phyloP scores from a whole-genome alignment of 768 basidiomycete genomes.

The Serendipita sp. region DNA sequence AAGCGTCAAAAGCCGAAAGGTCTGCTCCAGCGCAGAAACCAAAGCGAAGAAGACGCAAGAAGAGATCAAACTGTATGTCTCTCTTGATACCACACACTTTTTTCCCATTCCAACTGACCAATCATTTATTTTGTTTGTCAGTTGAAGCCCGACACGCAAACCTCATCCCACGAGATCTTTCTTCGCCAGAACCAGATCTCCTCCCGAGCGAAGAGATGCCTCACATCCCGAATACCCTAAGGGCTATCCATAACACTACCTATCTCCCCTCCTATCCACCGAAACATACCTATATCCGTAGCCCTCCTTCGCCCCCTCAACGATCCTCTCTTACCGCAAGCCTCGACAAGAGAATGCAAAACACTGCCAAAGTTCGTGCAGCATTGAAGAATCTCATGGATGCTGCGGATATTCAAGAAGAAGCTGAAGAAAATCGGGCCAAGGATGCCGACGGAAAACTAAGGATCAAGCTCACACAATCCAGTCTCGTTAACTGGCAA shows the following conservation, averaged over 20 bases:
- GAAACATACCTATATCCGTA: neutral
- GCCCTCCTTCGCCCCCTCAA: neutral
- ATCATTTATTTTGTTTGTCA: neutral
- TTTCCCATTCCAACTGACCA: neutral
- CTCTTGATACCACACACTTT: neutral
- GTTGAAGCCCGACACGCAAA: neutral
- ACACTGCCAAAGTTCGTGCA: neutral
- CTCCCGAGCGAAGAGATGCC: neutral
- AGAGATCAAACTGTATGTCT: neutral
- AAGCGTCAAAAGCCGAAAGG: neutral
- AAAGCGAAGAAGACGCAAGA: neutral
- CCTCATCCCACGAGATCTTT: neutral
- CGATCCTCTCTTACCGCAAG: neutral
- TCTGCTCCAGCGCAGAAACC: neutral
- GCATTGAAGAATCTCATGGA: neutral
- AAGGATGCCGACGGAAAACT: neutral
- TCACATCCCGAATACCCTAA: neutral
- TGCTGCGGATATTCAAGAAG: neutral
- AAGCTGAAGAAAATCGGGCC: neutral
- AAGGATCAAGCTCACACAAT: neutral
- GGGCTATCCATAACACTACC: neutral
- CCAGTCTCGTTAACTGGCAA: conserved; percentile 4
- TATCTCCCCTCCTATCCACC: neutral
- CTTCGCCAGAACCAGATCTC: neutral
- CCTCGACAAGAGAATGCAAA: neutral